phyloP scores from a whole-genome alignment of 2,329 filamentous ascomycete species.

The Dactylonectria estremocensis region DNA sequence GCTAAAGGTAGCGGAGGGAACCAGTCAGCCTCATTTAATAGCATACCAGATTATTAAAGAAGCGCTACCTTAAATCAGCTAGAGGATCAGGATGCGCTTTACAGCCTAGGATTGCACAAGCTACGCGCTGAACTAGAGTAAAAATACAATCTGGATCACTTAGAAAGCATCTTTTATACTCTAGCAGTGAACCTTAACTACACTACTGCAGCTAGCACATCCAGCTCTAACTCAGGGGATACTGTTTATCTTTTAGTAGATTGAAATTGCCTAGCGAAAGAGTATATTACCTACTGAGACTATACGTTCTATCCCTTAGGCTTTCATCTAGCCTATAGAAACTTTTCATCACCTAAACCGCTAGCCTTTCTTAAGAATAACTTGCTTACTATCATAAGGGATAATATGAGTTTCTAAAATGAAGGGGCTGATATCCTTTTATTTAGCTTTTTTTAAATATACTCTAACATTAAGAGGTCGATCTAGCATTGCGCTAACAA shows the following conservation, averaged over 20 bases:
- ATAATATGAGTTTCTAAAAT: constrained; percentile 16
- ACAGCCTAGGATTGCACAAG: neutral
- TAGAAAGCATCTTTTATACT: constrained; percentile 8
- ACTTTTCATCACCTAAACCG: neutral
- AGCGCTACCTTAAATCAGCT: neutral
- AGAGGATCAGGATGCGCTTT: neutral
- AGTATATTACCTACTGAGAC: neutral
- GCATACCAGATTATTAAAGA: neutral
- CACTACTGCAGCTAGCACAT: neutral
- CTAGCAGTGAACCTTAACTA: constrained; percentile 12
- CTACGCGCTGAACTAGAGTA: neutral
- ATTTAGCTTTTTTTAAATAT: constrained; percentile 32
- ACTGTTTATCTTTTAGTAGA: constrained; percentile 3
- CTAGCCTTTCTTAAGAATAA: constrained; percentile 6
- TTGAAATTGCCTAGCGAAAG: neutral
- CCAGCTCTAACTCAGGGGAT: neutral
- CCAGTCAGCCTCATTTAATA: too few species aligned
- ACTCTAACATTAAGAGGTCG: constrained; percentile 30
- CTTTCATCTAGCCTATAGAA: constrained; percentile 12
- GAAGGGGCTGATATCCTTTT: constrained; percentile 26
- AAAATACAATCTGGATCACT: constrained; percentile 14
- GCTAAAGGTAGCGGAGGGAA: too few species aligned
- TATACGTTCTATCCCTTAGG: constrained; percentile 15
- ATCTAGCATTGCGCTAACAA: neutral
- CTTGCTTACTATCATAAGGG: constrained; percentile 1